Base-by-base conservation (phyloP, 2,329 filamentous ascomycete species). In the Waltergamsia citrina region DNA sequence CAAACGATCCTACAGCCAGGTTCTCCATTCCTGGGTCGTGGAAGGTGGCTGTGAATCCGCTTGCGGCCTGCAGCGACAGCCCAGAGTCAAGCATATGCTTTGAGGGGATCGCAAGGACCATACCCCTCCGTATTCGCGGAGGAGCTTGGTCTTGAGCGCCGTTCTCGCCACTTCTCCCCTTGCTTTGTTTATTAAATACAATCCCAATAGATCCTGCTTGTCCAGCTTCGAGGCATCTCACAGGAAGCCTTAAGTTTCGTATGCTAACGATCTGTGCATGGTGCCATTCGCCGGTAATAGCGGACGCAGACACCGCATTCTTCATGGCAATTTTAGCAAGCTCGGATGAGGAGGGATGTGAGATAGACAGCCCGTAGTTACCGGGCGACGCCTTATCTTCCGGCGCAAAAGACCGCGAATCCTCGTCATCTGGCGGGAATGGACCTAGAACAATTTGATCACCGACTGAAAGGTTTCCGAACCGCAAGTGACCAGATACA, bases 171-270 rank as follows among this genome's bases (percentile, higher is more conserved):
- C 15, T 28, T 10, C 27, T 21, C 5, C n/a, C 10, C 12, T 9
- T 6, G 6, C 9, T 20, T 16, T 29, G 20, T n/a, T 31, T 27
- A 6, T 33, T 26, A n/a, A 81, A 69, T 3, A 81, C 69, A 33
- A 96, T 65, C 0, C 88, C 90, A 35, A 98, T 72, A 0, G 88
- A 95, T 1, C 90, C 92, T 6, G 90, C 87, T 57, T 98, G 90
- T 8, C 85, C 86, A 12, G 79, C 70, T 33, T 79, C 70, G 7
- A 96, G 68, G 1, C 71, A 75, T 30, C 77, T 75, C 1, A 95
- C 87, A 0, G 90, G 85, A 4, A 95, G 65, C 5, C 90, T 77
- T 7, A 98, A 65, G 45, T 94, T 94, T 16, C 90, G 81, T 28
- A 95, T 79, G 46, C 88, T 96, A 29, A 85, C 79, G 34, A 96